Evolutionary conservation across 345 rosid genomes (phyloP).

Genomic region (Gossypium bickii): DNA sequence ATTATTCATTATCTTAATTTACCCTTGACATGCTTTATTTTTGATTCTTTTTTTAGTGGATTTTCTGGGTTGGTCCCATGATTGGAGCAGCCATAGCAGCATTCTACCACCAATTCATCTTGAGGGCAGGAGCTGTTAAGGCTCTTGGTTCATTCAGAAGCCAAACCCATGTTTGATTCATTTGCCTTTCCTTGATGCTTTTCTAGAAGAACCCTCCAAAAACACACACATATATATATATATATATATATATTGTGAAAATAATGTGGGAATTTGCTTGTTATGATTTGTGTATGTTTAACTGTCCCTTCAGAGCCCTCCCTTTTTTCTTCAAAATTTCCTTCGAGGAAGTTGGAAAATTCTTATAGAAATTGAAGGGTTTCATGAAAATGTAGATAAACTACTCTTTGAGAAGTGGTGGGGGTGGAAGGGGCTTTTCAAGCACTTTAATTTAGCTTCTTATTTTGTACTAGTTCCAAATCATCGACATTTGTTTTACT

Average conservation of each 20-base stretch:
- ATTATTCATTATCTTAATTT: neutral
- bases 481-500: too few relatives aligned
- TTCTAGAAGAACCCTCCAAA: neutral
- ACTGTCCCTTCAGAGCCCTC: neutral
- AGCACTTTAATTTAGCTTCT: neutral
- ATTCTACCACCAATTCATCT: conserved; percentile 74
- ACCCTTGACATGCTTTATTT: too few relatives aligned
- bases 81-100: conserved; percentile 86
- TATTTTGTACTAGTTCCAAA: too few relatives aligned
- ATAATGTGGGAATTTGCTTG: neutral
- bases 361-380: neutral
- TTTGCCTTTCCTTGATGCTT: neutral
- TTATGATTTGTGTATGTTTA: conserved; percentile 16
- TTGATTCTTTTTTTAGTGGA: conserved; percentile 48
- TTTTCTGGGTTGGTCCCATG: conserved; percentile 89
- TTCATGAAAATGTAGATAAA: conserved; percentile 26
- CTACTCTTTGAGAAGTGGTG: conserved; percentile 19
- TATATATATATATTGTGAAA: conserved; percentile 1
- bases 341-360: neutral
- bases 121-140: conserved; percentile 77
- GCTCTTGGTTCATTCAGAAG: conserved; percentile 90
- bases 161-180: conserved; percentile 42
- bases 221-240: neutral
- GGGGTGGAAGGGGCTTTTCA: conserved; percentile 6
- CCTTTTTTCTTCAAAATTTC: neutral